Evolutionary conservation across 257 asterid genomes (phyloP), one percentile per base, ranked within the genome.

Genomic region (Solanum neorickii): DNA sequence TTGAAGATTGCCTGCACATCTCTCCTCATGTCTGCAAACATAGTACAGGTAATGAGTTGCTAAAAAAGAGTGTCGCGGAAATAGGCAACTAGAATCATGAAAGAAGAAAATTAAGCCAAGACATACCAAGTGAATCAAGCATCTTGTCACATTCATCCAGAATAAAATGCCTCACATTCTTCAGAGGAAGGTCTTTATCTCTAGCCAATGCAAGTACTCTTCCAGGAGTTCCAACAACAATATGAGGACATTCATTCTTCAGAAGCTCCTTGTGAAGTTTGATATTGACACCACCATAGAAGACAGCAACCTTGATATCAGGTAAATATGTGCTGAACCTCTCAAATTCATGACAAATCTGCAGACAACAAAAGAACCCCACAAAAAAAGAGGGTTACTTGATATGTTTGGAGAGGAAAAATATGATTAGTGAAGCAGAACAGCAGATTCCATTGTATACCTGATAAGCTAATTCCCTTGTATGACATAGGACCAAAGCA

Each of bases 181-280:
- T 95, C 75, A 95, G 89, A 7, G 95, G 89, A 18, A 95, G 94
- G 85, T 94, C 97, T 88, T 92, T 94, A 18, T 95, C 98, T 88
- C 98, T 95, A 42, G 97, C 93, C 74, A 95, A 92, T 75, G 93
- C 96, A 73, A 95, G 97, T 82, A 95, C 89, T 88, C 98, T 94
- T 75, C 98, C 98, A 29, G 98, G 98, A 62, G 98, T 95, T 87
- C 98, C 98, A 27, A 95, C 98, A 68, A 95, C 98, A 88, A 95
- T 93, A 86, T 95, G 98, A 68, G 98, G 98, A 83, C 98, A 95
- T 91, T 95, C 98, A 91, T 95, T 95, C 94, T 94, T 95, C 91
- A 95, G 90, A 46, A 94, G 93, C 87, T 95, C 98, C 92, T 94
- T 95, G 91, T 95, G 98, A 72, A 88, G 90, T 91, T 94, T 95